These are phyloP conservation scores for Castanea crenata DNA, from an alignment of 306 rosid species.

Conservation along the genomic window DNA sequence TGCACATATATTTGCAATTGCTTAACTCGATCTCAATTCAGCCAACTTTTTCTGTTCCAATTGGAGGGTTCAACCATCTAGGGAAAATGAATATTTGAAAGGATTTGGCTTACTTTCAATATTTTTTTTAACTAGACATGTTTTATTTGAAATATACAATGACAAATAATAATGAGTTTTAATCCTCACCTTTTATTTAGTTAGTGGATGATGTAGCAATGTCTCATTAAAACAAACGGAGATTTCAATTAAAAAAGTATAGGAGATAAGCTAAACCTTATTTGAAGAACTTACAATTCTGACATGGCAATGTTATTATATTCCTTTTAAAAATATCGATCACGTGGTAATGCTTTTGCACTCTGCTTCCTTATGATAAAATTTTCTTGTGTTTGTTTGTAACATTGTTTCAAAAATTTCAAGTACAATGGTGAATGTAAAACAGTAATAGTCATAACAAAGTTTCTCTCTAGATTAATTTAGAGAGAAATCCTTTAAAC, in stretches of 20 bases:
- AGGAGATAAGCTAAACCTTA: no score
- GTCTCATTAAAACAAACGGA: no score
- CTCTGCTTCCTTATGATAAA: not conserved
- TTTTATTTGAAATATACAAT: no score
- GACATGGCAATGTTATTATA: no score
- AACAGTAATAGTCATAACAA: no score
- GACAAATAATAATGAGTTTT: rapidly evolving
- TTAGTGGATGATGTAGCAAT: rapidly evolving
- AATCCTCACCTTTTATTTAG: no score
- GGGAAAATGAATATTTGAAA: not conserved
- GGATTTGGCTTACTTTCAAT: rapidly evolving
- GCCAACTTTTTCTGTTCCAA: not conserved
- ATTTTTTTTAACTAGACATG: no score
- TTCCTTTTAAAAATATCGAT: not conserved
- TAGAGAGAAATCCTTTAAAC: rapidly evolving
- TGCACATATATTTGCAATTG: not conserved
- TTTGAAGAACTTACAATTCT: not conserved
- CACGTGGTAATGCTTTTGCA: not conserved
- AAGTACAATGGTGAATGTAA: not conserved
- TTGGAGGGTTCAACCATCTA: not conserved
- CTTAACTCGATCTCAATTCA: not conserved
- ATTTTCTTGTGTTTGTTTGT: no score
- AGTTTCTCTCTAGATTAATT: no score
- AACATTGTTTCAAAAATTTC: no score
- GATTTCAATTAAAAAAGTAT: rapidly evolving